Evolutionary conservation across 192 early-diverging fungal genomes (phyloP), one percentile per base, ranked within the genome.

Genomic region (Backusella circina): DNA sequence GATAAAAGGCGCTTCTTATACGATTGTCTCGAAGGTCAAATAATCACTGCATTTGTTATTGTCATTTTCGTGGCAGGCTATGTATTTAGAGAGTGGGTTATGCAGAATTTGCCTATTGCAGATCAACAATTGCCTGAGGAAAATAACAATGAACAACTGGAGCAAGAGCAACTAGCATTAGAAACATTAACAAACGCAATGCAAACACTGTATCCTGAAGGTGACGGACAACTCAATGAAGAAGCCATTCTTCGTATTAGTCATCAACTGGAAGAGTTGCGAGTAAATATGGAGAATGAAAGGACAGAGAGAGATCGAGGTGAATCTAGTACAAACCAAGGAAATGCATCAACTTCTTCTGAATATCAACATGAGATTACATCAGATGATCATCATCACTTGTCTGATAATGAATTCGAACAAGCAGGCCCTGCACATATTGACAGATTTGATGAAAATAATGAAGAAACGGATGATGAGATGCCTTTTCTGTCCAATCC

Each of bases 41-140:
- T 95, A 16, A 88, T 99, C 47, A 91, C 91, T 0, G 80, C 91
- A 31, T 75, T 92, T 31, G 89, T 93, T 5, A 83, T 99, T 18
- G 79, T 97, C 35, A 82, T 93, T 7, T 95, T 93, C 71, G 85
- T 97, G n/a, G 86, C 88, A 2, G 85, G 93, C 26, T 92, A 96
- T 73, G 87, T 94, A 39, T 84, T 99, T 73, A 92, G 93, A 28
- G 97, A 99, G 79, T 97, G 95, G 90, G 90, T 97, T 33, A 81
- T 91, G 15, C 86, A 91, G 64, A 91, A 93, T 68, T 88, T 90
- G 6, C 89, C 83, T 26, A 61, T 61, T 61, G 37, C 67, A 0
- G 83, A 79, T 23, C 57, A 70, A 33, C 65, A 67, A 23, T 65
- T 31, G 28, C 21, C 38, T 38, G 26, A 68, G 44, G 65, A 67